Evolutionary conservation across 768 basidiomycete species (phyloP), one percentile per base, ranked within the genome.

Genomic region (Naganishia vaughanmartiniae): DNA sequence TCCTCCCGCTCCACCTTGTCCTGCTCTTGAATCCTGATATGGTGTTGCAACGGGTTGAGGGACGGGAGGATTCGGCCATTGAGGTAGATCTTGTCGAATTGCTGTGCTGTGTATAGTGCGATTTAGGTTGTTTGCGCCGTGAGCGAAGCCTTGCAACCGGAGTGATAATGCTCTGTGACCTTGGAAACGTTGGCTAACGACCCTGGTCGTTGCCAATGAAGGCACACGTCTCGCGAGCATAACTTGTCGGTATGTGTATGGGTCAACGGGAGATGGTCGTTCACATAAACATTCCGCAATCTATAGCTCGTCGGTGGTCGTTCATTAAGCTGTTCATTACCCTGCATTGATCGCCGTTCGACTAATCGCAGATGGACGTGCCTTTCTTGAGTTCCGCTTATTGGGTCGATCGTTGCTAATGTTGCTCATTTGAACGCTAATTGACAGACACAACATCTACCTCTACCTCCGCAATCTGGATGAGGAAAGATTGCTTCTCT

Each of bases 61-160:
- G 14, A 77, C 70, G 3, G 77, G 77, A 7, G 79, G 76, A 54
- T 70, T 67, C 4, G 79, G 79, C 77, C 77, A 80, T 67, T 76
- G 70, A 0, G 79, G 79, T 10, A 80, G 53, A 58, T 80, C 68
- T 28, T 31, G 24, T 26, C 39, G 60, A 28, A 21, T 6, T 21
- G 39, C 21, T 2, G 60, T 42, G 12, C 24, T 26, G 33, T 63
- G 60, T 26, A 63, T 42, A 17, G n/a, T 42, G 19, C 26, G 6
- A 3, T 2, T 17, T 28, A n/a, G 60, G 7, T 2, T 10, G 24
- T 45, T 42, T 26, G 14, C 24, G 36, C 11, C 6, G 21, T 15
- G 60, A 46, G 42, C 11, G 30, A n/a, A 11, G 57, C 36, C 19
- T 58, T 33, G 57, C 17, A 39, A n/a, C 48, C 48, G 48, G n/a